phyloP scores from a whole-genome alignment of 1,139 yeast genomes.

The Suhomyces coccinellae region DNA sequence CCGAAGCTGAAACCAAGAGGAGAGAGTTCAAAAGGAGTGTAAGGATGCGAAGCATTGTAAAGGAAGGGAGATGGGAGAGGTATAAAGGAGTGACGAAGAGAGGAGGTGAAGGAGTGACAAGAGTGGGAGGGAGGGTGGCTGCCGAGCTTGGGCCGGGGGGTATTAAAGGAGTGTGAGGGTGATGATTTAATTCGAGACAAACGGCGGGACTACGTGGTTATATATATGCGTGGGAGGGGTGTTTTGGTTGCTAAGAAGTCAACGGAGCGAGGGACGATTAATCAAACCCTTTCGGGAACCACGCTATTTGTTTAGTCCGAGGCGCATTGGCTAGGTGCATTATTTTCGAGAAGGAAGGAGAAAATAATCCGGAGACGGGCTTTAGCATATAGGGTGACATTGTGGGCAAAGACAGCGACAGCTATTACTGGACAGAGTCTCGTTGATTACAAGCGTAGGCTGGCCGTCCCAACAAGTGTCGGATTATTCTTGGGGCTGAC shows the following conservation, averaged over 20 bases:
- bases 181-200: too few species aligned
- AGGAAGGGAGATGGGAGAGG: constrained; percentile 6
- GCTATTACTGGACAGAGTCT: background rate
- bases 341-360: background rate
- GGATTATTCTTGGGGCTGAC: too few species aligned
- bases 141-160: background rate
- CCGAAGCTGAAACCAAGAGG: constrained; percentile 13
- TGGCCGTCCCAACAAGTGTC: too few species aligned
- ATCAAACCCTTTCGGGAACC: constrained; percentile 4
- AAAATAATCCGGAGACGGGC: too few species aligned
- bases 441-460: too few species aligned
- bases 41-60: constrained; percentile 8
- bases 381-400: too few species aligned
- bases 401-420: background rate
- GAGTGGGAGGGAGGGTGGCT: background rate
- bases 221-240: background rate
- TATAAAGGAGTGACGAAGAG: constrained; percentile 1
- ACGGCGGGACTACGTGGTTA: background rate
- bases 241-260: too few species aligned
- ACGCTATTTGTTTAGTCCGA: constrained; percentile 6
- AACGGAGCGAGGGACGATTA: too few species aligned
- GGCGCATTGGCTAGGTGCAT: constrained; percentile 5
- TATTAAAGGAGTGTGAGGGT: background rate
- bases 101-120: background rate
- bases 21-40: constrained; percentile 9